Conservation (phyloP, 345 rosid genomes). For the Erodium maritimum region DNA sequence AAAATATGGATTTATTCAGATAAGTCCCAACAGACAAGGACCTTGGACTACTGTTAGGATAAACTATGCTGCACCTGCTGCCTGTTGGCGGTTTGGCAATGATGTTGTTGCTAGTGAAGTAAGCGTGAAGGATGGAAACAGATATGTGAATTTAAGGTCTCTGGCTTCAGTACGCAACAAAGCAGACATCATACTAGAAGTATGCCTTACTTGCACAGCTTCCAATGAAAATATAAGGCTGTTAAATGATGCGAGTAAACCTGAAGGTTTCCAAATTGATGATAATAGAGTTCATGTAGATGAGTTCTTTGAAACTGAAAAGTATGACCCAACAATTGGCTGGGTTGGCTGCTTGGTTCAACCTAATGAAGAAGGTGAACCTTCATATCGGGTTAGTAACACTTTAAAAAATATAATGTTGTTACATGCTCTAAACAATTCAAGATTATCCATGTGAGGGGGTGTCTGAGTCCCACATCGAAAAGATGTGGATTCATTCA, state of each 20-base stretch:
- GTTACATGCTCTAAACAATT: not conserved
- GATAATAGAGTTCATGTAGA: conserved; percentile 21
- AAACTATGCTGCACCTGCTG: conserved; percentile 94
- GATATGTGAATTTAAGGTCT: conserved; percentile 78
- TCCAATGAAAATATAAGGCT: conserved; percentile 14
- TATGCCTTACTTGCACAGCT: conserved; percentile 49
- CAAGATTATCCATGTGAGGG: too few species aligned
- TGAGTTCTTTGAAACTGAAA: conserved; percentile 43
- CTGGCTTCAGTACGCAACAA: conserved; percentile 65
- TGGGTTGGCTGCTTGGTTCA: conserved; percentile 33
- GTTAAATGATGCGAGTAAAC: conserved; percentile 14
- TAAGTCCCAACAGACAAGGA: conserved; percentile 80
- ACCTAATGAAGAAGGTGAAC: conserved; percentile 11
- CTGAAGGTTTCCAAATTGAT: conserved; percentile 21
- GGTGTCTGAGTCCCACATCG: too few species aligned
- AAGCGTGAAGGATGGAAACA: conserved; percentile 61
- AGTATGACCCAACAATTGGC: conserved; percentile 29
- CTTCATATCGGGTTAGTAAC: conserved; percentile 17
- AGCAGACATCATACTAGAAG: conserved; percentile 55
- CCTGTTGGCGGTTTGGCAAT: conserved; percentile 89
- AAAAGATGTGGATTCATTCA: too few species aligned
- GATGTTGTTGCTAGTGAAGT: conserved; percentile 95
- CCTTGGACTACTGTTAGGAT: conserved; percentile 97
- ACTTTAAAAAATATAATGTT: not conserved
- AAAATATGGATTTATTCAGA: conserved; percentile 79